Conservation (phyloP, 306 rosid genomes). For the Cicer chorassanicum region DNA sequence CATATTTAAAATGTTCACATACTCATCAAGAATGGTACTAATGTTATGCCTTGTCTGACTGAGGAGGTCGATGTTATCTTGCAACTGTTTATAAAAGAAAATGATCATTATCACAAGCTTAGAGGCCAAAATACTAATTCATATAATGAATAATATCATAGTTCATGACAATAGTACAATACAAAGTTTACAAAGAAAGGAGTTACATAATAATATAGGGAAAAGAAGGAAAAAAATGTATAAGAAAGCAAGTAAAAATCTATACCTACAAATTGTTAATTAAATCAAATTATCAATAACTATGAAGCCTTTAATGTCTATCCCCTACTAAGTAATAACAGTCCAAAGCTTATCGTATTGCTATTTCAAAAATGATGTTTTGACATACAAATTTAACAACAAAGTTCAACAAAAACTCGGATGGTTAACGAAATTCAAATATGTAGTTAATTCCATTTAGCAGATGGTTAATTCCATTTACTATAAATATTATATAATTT, state of each 20-base stretch:
- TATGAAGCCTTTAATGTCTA: background rate
- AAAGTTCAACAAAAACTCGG: too few relatives aligned
- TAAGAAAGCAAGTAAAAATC: background rate
- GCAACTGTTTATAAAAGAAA: slow-evolving; percentile 62
- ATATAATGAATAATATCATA: slow-evolving; percentile 14
- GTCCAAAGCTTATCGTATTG: slow-evolving; percentile 12
- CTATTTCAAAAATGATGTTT: background rate
- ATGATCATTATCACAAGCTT: slow-evolving; percentile 34
- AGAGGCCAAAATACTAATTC: slow-evolving; percentile 25
- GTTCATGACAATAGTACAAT: slow-evolving; percentile 13
- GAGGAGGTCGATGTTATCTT: slow-evolving; percentile 81
- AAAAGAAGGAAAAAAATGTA: background rate
- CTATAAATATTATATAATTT: too few relatives aligned
- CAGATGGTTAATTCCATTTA: too few relatives aligned
- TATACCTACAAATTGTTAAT: background rate
- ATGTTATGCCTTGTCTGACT: slow-evolving; percentile 66
- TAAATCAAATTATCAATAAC: slow-evolving; percentile 26
- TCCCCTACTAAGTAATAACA: background rate
- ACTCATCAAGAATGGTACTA: slow-evolving; percentile 73
- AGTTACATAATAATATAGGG: background rate
- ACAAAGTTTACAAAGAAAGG: background rate
- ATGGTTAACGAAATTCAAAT: too few relatives aligned
- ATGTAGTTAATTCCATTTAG: too few relatives aligned
- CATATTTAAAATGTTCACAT: slow-evolving; percentile 47
- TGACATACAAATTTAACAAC: too few relatives aligned